phyloP scores from a whole-genome alignment of 208 protist genomes.

The Leishmania braziliensis region DNA sequence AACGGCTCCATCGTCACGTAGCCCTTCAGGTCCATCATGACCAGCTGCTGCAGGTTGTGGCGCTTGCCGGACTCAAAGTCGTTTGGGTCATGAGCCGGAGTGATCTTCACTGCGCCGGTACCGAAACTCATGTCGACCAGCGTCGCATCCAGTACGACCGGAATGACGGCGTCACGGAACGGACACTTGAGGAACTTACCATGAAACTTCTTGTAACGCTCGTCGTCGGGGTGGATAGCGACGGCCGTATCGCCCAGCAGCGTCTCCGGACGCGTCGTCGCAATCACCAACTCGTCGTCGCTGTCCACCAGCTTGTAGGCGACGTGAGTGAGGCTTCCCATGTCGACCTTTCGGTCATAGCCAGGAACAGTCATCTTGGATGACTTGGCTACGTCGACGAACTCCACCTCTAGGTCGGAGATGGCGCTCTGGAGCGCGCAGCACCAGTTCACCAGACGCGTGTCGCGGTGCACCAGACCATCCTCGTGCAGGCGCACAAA shows the following conservation, averaged over 20 bases:
- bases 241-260: slow-evolving; percentile 99
- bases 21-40: slow-evolving; percentile 97
- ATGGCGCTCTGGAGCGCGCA: slow-evolving; percentile 98
- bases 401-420: slow-evolving; percentile 99
- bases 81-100: slow-evolving; percentile 99
- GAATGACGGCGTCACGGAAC: slow-evolving; percentile 95
- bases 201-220: slow-evolving; percentile 96
- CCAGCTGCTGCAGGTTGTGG: slow-evolving; percentile 96
- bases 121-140: slow-evolving; percentile 99
- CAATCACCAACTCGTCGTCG: slow-evolving; percentile 93
- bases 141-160: slow-evolving; percentile 96
- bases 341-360: slow-evolving; percentile 93
- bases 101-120: slow-evolving; percentile 98
- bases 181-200: slow-evolving; percentile 97
- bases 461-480: slow-evolving; percentile 97
- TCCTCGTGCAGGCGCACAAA: slow-evolving; percentile 98
- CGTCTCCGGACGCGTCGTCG: slow-evolving; percentile 99
- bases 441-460: slow-evolving; percentile 99
- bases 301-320: slow-evolving; percentile 94
- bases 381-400: slow-evolving; percentile 84
- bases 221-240: slow-evolving; percentile 98
- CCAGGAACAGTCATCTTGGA: slow-evolving; percentile 87
- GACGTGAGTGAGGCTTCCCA: slow-evolving; percentile 95
- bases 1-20: slow-evolving; percentile 93
- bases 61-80: slow-evolving; percentile 98